These are phyloP conservation scores for Verticillium nubilum DNA, from an alignment of 2,329 filamentous ascomycete genomes.

Conservation along the genomic window DNA sequence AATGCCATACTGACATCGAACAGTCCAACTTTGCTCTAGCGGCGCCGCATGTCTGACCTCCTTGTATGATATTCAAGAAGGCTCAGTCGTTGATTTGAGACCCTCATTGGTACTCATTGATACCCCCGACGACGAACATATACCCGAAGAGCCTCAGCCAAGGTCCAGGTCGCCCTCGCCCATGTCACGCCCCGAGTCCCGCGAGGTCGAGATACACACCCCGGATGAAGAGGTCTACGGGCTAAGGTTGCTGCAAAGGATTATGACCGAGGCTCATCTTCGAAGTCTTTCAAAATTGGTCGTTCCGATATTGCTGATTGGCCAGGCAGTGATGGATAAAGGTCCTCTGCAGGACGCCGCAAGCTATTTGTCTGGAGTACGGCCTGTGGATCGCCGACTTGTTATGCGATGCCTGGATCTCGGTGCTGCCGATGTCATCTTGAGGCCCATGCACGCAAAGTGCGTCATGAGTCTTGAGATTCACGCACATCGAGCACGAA, in stretches of 20 bases:
- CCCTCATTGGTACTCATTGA: conserved; percentile 55
- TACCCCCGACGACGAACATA: conserved; percentile 44
- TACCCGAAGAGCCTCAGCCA: conserved; percentile 25
- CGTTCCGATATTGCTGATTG: conserved; percentile 50
- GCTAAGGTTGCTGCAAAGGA: conserved; percentile 46
- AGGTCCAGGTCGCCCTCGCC: conserved; percentile 38
- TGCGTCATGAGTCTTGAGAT: conserved; percentile 72
- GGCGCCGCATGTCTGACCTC: conserved; percentile 48
- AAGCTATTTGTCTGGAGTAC: conserved; percentile 13
- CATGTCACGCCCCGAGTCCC: conserved; percentile 28
- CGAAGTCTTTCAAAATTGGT: conserved; percentile 51
- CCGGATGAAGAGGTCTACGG: conserved; percentile 49
- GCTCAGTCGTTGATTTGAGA: conserved; percentile 43
- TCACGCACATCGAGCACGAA: conserved; percentile 77
- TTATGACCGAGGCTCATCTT: conserved; percentile 53
- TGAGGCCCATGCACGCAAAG: conserved; percentile 69
- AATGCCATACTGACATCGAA: neutral
- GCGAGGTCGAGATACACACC: conserved; percentile 33
- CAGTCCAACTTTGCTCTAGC: conserved; percentile 50
- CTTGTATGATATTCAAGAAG: conserved; percentile 47
- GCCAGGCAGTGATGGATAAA: conserved; percentile 25
- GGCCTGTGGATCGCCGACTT: conserved; percentile 34
- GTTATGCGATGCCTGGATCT: conserved; percentile 74
- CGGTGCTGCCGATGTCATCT: conserved; percentile 81
- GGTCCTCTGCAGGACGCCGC: conserved; percentile 16